Evolutionary conservation across 805 yeast genomes (phyloP).

Genomic region (Ogataea siamensis): DNA sequence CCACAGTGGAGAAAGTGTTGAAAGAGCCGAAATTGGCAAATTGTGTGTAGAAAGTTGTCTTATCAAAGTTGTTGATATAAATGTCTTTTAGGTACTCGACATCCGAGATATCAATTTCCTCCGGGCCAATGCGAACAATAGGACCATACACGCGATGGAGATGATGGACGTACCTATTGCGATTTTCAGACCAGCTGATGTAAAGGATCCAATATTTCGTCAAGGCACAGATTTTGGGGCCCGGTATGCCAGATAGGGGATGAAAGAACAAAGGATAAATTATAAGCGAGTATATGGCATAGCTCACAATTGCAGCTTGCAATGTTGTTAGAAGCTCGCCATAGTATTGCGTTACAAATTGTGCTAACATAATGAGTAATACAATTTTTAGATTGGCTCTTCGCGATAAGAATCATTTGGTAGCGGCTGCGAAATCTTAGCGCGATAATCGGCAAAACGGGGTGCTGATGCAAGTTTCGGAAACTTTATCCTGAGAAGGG

Average conservation of each 20-base stretch:
- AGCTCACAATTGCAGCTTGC: slow-evolving; percentile 8
- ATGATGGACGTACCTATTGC: slow-evolving; percentile 47
- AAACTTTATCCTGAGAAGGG: too few relatives aligned
- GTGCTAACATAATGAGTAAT: slow-evolving; percentile 11
- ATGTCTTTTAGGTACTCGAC: slow-evolving; percentile 50
- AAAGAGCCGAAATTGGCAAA: slow-evolving; percentile 56
- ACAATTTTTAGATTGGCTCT: slow-evolving; percentile 1
- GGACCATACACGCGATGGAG: slow-evolving; percentile 60
- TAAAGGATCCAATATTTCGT: slow-evolving; percentile 41
- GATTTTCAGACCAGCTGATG: slow-evolving; percentile 44
- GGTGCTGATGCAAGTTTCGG: too few relatives aligned
- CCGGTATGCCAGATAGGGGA: slow-evolving; percentile 54
- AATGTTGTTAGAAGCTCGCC: slow-evolving; percentile 10
- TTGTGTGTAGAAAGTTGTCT: slow-evolving; percentile 56
- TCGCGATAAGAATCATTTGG: not conserved
- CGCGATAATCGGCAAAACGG: not conserved
- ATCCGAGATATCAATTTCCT: slow-evolving; percentile 58
- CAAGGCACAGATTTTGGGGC: slow-evolving; percentile 52
- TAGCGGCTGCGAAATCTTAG: not conserved
- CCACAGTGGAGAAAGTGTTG: slow-evolving; percentile 58
- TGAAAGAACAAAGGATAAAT: slow-evolving; percentile 48
- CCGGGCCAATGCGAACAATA: slow-evolving; percentile 59
- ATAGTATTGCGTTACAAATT: slow-evolving; percentile 6
- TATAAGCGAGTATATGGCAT: slow-evolving; percentile 18
- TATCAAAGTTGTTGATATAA: slow-evolving; percentile 55